Percentiles rank a stretch among this genome's conserved stretches.
phyloP scores from a whole-genome alignment of 2,329 filamentous ascomycete species.

The Ramichloridium luteum region DNA sequence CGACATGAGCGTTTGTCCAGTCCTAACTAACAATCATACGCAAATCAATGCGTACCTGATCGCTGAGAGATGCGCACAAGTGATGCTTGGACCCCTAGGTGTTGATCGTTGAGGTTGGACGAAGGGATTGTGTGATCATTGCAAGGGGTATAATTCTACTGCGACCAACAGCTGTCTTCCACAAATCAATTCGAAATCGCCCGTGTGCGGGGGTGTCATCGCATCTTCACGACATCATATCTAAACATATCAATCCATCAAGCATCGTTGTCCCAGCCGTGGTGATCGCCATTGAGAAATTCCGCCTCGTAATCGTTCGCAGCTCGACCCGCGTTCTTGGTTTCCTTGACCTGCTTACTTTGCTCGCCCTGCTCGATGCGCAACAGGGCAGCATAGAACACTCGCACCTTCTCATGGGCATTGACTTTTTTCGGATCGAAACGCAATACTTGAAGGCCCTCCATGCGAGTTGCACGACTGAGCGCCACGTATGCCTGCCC shows the following conservation, averaged over 20 bases:
- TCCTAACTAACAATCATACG: conserved; percentile 34
- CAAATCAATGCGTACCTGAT: conserved; percentile 44
- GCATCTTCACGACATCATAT: too few relatives aligned
- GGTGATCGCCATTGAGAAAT: too few relatives aligned
- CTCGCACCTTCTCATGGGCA: conserved; percentile 76
- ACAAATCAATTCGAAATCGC: too few relatives aligned
- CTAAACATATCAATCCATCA: too few relatives aligned
- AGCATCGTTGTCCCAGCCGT: too few relatives aligned
- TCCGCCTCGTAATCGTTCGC: conserved; percentile 23
- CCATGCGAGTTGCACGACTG: conserved; percentile 78
- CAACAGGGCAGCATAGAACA: conserved; percentile 74
- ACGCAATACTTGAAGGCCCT: conserved; percentile 72
- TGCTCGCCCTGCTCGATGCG: conserved; percentile 45
- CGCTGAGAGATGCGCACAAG: conserved; percentile 31
- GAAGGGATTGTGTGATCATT: not conserved
- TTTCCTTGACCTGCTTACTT: conserved; percentile 22
- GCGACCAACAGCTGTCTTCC: too few relatives aligned
- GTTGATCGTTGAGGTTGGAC: too few relatives aligned
- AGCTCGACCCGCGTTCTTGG: conserved; percentile 11
- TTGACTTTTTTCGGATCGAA: conserved; percentile 89
- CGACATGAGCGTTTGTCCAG: conserved; percentile 33
- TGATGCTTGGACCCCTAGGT: conserved; percentile 2
- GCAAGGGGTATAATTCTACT: too few relatives aligned
- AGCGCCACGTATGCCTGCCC: conserved; percentile 95
- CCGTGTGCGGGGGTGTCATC: too few relatives aligned